Conservation (phyloP, 208 protist genomes). For the Acanthamoeba royreba region DNA sequence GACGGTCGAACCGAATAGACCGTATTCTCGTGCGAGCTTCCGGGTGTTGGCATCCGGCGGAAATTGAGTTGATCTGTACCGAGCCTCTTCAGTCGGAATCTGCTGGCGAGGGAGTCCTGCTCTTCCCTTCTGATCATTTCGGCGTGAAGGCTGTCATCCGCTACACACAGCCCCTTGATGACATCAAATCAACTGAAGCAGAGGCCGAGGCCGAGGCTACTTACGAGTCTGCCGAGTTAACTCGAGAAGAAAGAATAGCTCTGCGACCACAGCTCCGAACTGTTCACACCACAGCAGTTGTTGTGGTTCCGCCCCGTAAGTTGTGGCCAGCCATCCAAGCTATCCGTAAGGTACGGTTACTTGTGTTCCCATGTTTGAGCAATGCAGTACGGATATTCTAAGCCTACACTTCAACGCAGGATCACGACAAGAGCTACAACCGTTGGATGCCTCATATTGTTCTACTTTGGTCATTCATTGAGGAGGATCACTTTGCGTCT, state of each 20-base stretch:
- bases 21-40: neutral
- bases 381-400: no score
- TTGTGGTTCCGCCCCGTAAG: neutral
- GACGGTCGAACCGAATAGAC: neutral
- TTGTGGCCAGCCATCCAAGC: conserved; percentile 1
- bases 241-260: neutral
- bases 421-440: conserved; percentile 35
- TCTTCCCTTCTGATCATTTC: conserved; percentile 30
- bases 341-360: neutral
- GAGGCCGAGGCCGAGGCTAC: neutral
- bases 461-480: neutral
- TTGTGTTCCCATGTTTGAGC: no score
- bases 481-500: conserved; percentile 8
- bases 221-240: neutral
- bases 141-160: neutral
- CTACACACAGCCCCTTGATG: neutral
- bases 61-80: neutral
- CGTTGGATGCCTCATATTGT: conserved; percentile 48
- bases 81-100: neutral
- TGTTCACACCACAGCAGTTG: neutral
- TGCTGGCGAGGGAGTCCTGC: neutral
- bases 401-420: neutral
- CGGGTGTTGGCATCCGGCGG: neutral
- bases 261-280: neutral
- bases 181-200: neutral